Evolutionary conservation across 208 protist species (phyloP), one percentile per base, ranked within the genome.

Genomic region (Crithidia mellificae): DNA sequence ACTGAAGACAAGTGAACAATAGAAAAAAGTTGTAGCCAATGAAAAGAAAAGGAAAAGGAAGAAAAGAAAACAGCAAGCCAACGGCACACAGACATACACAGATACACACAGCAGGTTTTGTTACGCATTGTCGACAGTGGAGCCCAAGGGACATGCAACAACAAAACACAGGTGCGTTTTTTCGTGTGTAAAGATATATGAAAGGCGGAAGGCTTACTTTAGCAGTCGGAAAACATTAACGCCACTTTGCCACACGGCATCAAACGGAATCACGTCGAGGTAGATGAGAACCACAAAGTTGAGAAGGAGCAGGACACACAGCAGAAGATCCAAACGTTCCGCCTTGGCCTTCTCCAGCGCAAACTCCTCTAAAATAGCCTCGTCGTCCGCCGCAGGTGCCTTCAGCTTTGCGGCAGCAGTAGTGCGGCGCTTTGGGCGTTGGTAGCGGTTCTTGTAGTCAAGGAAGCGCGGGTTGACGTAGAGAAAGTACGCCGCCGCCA

Each of bases 401-500:
- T 50, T 41, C 20, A 15, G 12, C 25, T 68, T 65, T 27, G 36
- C 32, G 19, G 56, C 17, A 39, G 34, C 9, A 24, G 22, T 14
- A 24, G 24, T 20, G 32, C 39, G 58, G 7, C 51, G 29, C 19
- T 19, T 8, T 15, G 38, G 34, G 22, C 11, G 43, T 19, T 51
- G 59, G 22, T 57, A 52, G 38, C 59, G 34, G 36, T 50, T 51
- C 43, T 32, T 27, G 50, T 61, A 46, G 27, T 64, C 63, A 30
- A 64, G 74, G 43, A 61, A 76, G 36, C 72, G 74, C 8, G 63
- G 79, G 49, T 81, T 78, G 9, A 93, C 84, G 68, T 90, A 90
- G 25, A 63, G 67, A 41, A 71, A 81, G 70, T 93, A 93, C 25
- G 83, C 36, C 17, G 67, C 39, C 2, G 71, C 25, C 6, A 38